Base-by-base conservation (phyloP, 2,329 filamentous ascomycete species). In the Cryoendolithus antarcticus region DNA sequence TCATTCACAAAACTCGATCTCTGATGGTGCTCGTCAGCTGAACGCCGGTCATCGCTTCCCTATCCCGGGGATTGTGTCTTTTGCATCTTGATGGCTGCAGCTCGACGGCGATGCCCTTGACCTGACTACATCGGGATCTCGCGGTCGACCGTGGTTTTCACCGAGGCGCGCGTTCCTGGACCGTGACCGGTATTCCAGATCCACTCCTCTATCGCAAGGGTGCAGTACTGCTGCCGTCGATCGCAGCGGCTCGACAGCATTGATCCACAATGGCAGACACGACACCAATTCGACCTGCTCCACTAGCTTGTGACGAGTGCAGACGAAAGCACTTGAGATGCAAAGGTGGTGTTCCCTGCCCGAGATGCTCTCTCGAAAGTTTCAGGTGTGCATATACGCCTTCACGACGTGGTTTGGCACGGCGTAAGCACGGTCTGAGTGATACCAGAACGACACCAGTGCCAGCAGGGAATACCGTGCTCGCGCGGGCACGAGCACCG, bases 331-430 rank as follows among this genome's bases (percentile, higher is more conserved):
- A 88, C 58, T 69, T 86, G 35, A 88, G 85, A 56, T 88, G 82
- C 56, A 80, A 86, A 58, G 81, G 80, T 21, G 62, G 66, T 30
- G 77, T 62, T 27, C 82, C 82, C 9, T 88, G 83, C 60, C 70
- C 72, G 34, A 75, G 83, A 39, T 88, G 82, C 59, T 62, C 63
- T 13, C 60, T 65, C 37, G 69, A 71, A 35, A 70, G 71, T 40
- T 62, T 69, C 11, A 69, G 78, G 35, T 89, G 83, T 58, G 63
- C 77, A 52, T 86, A 85, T 56, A 74, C 84, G 35, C 76, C 80
- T 33, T 86, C 81, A 30, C 76, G 82, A 32, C 74, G 82, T 44
- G 82, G 82, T 24, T 84, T 82, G 63, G 84, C 82, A 59, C 79
- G 80, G 9, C 44, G 49, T 21, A 34, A 15, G 5, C n/a, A 15